Percentiles rank a stretch among this genome's conserved stretches.
These are phyloP conservation scores for Aegilops bicornis DNA, from an alignment of 176 grass and related monocot species.

Conservation along the genomic window DNA sequence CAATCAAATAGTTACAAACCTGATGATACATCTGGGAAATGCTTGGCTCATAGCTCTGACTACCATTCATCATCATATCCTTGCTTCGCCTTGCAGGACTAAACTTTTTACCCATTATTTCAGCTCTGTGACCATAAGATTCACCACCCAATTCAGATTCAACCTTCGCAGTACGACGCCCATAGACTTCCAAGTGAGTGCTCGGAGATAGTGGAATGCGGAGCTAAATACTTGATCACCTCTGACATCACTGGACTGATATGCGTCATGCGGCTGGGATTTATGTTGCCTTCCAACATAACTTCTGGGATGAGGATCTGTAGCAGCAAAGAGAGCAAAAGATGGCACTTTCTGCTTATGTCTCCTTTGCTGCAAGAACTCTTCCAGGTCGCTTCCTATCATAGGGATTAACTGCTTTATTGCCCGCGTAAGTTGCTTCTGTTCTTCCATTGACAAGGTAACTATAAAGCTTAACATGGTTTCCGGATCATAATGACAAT, in stretches of 20 bases:
- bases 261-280: not conserved
- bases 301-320: conserved; percentile 43
- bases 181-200: conserved; percentile 17
- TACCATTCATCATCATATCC: no score
- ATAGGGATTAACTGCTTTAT: conserved; percentile 70
- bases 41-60: no score
- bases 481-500: conserved; percentile 70
- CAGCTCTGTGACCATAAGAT: conserved; percentile 29
- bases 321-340: conserved; percentile 56
- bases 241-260: conserved; percentile 34
- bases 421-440: conserved; percentile 64
- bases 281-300: conserved; percentile 23
- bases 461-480: conserved; percentile 75
- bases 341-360: conserved; percentile 45
- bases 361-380: conserved; percentile 78
- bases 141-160: conserved; percentile 18
- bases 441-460: conserved; percentile 80
- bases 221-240: conserved; percentile 38
- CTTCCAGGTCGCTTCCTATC: conserved; percentile 73
- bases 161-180: not conserved
- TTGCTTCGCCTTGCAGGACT: conserved; percentile 9
- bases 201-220: conserved; percentile 17
- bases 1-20: no score
- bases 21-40: no score
- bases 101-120: conserved; percentile 28